These are phyloP conservation scores for Amphicarpaea edgeworthii DNA, from an alignment of 306 rosid species.

Conservation along the genomic window DNA sequence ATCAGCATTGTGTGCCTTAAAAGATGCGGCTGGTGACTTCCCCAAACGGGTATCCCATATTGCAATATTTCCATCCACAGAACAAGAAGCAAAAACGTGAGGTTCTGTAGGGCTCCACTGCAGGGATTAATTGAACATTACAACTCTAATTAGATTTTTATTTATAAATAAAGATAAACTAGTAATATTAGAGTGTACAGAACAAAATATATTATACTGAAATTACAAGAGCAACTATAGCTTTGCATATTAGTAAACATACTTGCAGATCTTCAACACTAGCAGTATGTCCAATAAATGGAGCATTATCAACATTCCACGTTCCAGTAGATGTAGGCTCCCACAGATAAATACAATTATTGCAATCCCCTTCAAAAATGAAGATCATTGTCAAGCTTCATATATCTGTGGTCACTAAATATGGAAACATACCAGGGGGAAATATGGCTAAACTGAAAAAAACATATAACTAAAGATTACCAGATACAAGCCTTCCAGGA, in stretches of 20 bases:
- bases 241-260: constrained; percentile 39
- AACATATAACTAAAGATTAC: constrained; percentile 48
- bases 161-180: constrained; percentile 29
- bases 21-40: constrained; percentile 63
- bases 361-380: constrained; percentile 81
- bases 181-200: background rate
- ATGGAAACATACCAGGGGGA: constrained; percentile 24
- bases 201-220: constrained; percentile 23
- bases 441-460: constrained; percentile 16
- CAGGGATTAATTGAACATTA: constrained; percentile 46
- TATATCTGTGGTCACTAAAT: constrained; percentile 14
- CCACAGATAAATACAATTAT: constrained; percentile 78
- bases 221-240: constrained; percentile 42
- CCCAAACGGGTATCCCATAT: constrained; percentile 88
- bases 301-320: constrained; percentile 76
- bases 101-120: constrained; percentile 97
- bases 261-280: constrained; percentile 98
- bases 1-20: constrained; percentile 89
- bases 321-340: constrained; percentile 79
- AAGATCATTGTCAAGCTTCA: constrained; percentile 37
- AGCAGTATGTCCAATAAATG: constrained; percentile 77
- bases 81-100: constrained; percentile 85
- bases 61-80: constrained; percentile 83
- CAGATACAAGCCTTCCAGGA: constrained; percentile 87
- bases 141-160: constrained; percentile 21